Base-by-base conservation (phyloP, 2,329 filamentous ascomycete species). In the Aspergillus hortae region DNA sequence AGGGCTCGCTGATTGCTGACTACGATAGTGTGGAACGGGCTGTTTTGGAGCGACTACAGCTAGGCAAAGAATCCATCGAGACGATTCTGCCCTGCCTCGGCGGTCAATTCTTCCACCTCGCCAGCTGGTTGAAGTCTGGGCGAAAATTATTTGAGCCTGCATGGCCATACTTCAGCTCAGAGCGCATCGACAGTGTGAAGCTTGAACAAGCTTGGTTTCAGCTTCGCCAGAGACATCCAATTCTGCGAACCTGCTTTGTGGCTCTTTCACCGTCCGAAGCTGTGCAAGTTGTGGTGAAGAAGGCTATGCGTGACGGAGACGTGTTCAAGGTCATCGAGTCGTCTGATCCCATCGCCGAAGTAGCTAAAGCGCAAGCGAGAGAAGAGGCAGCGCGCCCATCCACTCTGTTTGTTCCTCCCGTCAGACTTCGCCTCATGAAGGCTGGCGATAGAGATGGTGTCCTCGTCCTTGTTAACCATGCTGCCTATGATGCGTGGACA, bases 401-500 rank as follows among this genome's bases (percentile, higher is more conserved):
- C 19, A 60, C 64, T 3, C 57, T 72, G 2, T 64, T 57, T 35
- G 58, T 57, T 7, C 67, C 68, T 10, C 67, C 69, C 6, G 62
- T 65, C 4, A 57, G 63, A 7, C 62, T 72, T 2, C 56, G 58
- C 19, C 62, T 67, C 4, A 30, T 71, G 23, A 63, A 58, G 23
- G 63, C 57, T 2, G 52, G 46, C n/a, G 62, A 62, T 25, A 51
- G 56, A 19, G 67, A 70, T 44, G 61, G 61, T 9, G 57, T 72
- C 5, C 44, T 67, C 7, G 27, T 72, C 9, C 59, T 64, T 27
- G 58, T 72, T 25, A 66, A 71, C 38, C 69, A 72, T 46, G 65
- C 69, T 14, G 59, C 62, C 6, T 72, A 71, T 48, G 69, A 72
- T 40, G 68, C 68, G 2, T 71, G 67, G 62, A 65, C 68, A 1